Conservation (phyloP, 1,284 basidiomycete species). For the Schizophyllum amplum region DNA sequence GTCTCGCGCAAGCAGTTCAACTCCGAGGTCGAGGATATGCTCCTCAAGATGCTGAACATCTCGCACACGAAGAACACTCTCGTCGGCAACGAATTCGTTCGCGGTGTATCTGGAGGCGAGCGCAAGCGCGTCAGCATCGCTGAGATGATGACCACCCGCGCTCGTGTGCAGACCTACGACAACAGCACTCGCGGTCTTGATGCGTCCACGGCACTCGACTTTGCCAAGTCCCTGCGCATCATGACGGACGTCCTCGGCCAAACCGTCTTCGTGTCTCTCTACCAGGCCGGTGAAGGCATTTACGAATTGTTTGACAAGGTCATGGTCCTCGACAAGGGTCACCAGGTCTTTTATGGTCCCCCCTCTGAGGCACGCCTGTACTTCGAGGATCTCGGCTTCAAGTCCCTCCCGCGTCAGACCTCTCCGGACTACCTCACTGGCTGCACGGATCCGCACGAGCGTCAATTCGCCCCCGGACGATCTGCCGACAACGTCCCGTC, state of each 20-base stretch:
- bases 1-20: constrained; percentile 54
- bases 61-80: constrained; percentile 68
- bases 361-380: constrained; percentile 66
- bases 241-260: constrained; percentile 73
- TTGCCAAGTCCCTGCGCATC: constrained; percentile 62
- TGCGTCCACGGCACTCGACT: constrained; percentile 80
- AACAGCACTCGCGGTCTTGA: constrained; percentile 69
- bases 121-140: constrained; percentile 83
- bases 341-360: constrained; percentile 78
- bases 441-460: constrained; percentile 80
- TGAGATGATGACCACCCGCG: constrained; percentile 75
- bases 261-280: constrained; percentile 76
- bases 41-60: constrained; percentile 78
- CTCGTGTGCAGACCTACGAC: constrained; percentile 11
- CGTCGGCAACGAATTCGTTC: constrained; percentile 79
- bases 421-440: constrained; percentile 67
- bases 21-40: constrained; percentile 46
- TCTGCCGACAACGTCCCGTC: constrained; percentile 62
- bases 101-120: constrained; percentile 84
- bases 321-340: constrained; percentile 73
- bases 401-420: constrained; percentile 65
- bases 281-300: constrained; percentile 76
- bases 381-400: constrained; percentile 75
- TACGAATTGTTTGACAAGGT: constrained; percentile 73
- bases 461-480: constrained; percentile 71